Evolutionary conservation across 2,329 filamentous ascomycete genomes (phyloP).

Genomic region (Calonectria leucothoes): DNA sequence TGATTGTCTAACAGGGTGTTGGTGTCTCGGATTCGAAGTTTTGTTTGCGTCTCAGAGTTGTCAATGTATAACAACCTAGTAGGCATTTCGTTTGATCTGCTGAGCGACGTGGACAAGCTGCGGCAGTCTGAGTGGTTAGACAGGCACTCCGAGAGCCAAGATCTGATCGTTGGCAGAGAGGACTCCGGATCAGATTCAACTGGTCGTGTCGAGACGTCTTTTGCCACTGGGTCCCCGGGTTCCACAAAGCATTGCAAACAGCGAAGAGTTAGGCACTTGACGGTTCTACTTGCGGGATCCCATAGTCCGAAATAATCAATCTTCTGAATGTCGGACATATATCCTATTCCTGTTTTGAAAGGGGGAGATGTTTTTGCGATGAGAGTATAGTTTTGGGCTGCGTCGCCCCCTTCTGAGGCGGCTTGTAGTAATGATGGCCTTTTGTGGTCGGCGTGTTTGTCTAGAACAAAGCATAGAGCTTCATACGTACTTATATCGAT

Average conservation of each 20-base stretch:
- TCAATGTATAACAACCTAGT: not conserved
- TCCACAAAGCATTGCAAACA: conserved; percentile 1
- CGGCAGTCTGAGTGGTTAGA: not conserved
- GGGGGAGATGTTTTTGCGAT: not conserved
- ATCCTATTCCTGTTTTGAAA: not conserved
- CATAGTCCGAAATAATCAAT: not conserved
- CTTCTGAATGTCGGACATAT: not conserved
- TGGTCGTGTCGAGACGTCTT: not conserved
- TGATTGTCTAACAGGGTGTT: not conserved
- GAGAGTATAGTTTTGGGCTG: not conserved
- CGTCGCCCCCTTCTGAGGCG: not conserved
- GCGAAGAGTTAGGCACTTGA: not conserved
- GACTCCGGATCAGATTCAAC: not conserved
- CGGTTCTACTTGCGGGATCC: not conserved
- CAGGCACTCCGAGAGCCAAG: not conserved
- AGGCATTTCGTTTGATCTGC: not conserved
- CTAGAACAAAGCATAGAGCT: conserved; percentile 2
- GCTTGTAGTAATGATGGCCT: not conserved
- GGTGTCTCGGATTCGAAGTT: not conserved
- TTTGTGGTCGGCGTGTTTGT: not conserved
- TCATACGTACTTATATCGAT: not conserved
- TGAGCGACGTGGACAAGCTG: not conserved
- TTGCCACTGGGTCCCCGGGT: not conserved
- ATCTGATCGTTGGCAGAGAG: not conserved
- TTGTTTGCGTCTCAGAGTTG: not conserved